A percentile compares a stretch with the other conserved stretches of the same genome.
These are phyloP conservation scores for Paecilomyces variotii DNA, from an alignment of 2,329 filamentous ascomycete species.

Conservation along the genomic window DNA sequence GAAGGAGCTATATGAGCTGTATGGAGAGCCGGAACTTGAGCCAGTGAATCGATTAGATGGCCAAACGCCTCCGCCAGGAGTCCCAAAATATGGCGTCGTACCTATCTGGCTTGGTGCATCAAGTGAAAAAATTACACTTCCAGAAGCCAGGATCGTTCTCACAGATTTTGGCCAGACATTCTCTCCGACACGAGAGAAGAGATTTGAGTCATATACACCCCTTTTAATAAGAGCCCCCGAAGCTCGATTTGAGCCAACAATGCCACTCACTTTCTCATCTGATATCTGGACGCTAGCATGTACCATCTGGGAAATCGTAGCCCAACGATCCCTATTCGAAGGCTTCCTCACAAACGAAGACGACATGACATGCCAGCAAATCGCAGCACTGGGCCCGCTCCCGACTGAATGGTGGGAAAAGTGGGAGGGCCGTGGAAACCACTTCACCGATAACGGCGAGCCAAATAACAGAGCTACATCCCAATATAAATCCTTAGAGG, in stretches of 20 bases:
- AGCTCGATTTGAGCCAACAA: conserved; percentile 23
- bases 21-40: conserved; percentile 12
- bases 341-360: conserved; percentile 15
- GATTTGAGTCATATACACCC: conserved; percentile 12
- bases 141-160: conserved; percentile 17
- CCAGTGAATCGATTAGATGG: conserved; percentile 15
- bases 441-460: conserved; percentile 15
- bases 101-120: conserved; percentile 15
- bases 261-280: conserved; percentile 22
- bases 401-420: conserved; percentile 15
- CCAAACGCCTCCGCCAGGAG: conserved; percentile 10
- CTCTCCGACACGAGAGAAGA: conserved; percentile 7
- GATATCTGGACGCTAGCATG: conserved; percentile 20
- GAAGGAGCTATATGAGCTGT: conserved; percentile 13
- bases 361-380: conserved; percentile 18
- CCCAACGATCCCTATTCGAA: conserved; percentile 17
- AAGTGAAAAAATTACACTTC: conserved; percentile 16
- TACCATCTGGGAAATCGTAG: conserved; percentile 28
- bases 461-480: too few species aligned
- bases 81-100: conserved; percentile 13
- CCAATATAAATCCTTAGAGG: too few species aligned
- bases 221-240: conserved; percentile 25
- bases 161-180: conserved; percentile 22
- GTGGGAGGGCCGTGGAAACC: conserved; percentile 12
- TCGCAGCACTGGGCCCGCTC: conserved; percentile 18